Evolutionary conservation across 352 stramenopile species (phyloP).

Genomic region (Plasmopara halstedii): DNA sequence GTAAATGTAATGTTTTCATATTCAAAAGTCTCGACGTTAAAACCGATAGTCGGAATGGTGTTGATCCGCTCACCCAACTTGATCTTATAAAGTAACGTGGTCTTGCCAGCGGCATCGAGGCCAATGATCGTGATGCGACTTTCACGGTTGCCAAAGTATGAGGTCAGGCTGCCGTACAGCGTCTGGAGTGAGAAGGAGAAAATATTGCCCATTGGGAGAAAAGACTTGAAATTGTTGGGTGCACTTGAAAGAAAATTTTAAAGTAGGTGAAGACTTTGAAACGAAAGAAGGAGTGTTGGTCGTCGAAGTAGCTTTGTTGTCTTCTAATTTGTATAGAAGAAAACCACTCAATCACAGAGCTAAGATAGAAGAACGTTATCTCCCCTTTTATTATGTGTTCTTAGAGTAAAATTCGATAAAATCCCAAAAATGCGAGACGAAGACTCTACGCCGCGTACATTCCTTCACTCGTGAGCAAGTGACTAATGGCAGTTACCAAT

Average conservation of each 20-base stretch:
- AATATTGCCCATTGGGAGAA: slow-evolving; percentile 35
- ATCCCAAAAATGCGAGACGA: too few species aligned
- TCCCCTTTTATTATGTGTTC: too few species aligned
- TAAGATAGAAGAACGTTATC: neutral
- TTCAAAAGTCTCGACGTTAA: slow-evolving; percentile 78
- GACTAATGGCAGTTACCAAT: slow-evolving; percentile 72
- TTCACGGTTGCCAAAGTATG: slow-evolving; percentile 29
- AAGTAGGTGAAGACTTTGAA: neutral
- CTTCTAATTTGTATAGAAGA: too few species aligned
- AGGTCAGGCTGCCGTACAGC: slow-evolving; percentile 22
- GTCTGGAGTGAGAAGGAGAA: slow-evolving; percentile 29
- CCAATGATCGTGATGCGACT: slow-evolving; percentile 85
- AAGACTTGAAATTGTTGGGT: neutral
- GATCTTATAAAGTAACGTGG: slow-evolving; percentile 91
- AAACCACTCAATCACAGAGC: neutral
- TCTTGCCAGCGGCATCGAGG: slow-evolving; percentile 95
- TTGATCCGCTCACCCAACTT: slow-evolving; percentile 66
- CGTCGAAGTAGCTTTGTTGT: neutral
- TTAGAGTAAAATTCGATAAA: too few species aligned
- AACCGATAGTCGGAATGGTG: slow-evolving; percentile 81
- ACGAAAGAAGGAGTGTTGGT: neutral
- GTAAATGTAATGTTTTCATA: slow-evolving; percentile 73
- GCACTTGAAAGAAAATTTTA: neutral
- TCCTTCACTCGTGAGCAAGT: slow-evolving; percentile 74
- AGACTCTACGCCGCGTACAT: slow-evolving; percentile 34